A percentile compares a stretch with the other conserved stretches of the same genome.
Evolutionary conservation across 805 yeast genomes (phyloP).

Genomic region (Helenozyma baotianmanensis): DNA sequence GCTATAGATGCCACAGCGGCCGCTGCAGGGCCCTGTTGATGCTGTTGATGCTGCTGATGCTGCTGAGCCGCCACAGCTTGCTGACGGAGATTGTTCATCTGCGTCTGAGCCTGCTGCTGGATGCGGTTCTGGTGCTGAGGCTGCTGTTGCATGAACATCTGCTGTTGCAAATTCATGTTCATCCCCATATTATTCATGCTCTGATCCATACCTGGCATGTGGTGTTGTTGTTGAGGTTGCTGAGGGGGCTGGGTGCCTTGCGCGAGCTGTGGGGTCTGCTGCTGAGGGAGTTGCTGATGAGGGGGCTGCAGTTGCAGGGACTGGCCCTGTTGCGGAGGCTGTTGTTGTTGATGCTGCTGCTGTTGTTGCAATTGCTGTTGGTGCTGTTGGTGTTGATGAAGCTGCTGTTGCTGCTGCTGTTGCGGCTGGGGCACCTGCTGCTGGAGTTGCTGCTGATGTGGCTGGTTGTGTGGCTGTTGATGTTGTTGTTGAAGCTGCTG

Average conservation of each 20-base stretch:
- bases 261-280: slow-evolving; percentile 6
- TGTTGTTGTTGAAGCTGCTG: slow-evolving; percentile 17
- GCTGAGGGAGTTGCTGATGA: slow-evolving; percentile 9
- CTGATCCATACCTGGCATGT: slow-evolving; percentile 6
- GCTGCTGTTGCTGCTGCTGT: slow-evolving; percentile 4
- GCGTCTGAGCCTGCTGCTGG: slow-evolving; percentile 46
- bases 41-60: too few species aligned
- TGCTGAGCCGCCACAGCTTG: slow-evolving; percentile 34
- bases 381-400: too few species aligned
- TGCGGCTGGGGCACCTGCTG: slow-evolving; percentile 8
- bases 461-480: slow-evolving; percentile 18
- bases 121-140: slow-evolving; percentile 25
- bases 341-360: slow-evolving; percentile 7
- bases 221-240: slow-evolving; percentile 5
- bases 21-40: slow-evolving; percentile 7
- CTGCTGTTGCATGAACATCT: slow-evolving; percentile 22
- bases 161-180: slow-evolving; percentile 23
- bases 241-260: slow-evolving; percentile 1
- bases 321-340: slow-evolving; percentile 4
- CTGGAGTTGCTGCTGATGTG: slow-evolving; percentile 13
- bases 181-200: slow-evolving; percentile 17
- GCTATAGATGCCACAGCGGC: slow-evolving; percentile 8
- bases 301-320: slow-evolving; percentile 4
- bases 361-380: slow-evolving; percentile 5
- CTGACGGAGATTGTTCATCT: slow-evolving; percentile 48